Conservation (phyloP, 2,329 filamentous ascomycete species). For the Torrubiella hemipterigena region DNA sequence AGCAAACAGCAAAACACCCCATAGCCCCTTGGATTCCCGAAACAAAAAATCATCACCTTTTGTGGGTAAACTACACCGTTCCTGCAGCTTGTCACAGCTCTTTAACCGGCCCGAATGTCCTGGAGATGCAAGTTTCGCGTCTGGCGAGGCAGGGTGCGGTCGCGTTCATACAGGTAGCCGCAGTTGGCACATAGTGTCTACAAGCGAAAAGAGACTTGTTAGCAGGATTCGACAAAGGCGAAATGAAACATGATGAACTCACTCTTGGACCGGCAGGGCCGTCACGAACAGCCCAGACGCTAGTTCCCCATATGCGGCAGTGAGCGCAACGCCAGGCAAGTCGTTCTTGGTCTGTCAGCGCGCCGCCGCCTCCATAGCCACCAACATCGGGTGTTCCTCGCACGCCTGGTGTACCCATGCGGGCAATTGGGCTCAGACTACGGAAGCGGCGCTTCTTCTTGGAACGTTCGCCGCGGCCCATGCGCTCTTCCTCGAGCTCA, state of each 20-base stretch:
- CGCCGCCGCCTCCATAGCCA: slow-evolving; percentile 57
- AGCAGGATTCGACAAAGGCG: slow-evolving; percentile 10
- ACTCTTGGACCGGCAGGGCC: slow-evolving; percentile 77
- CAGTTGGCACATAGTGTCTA: slow-evolving; percentile 90
- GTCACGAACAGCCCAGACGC: slow-evolving; percentile 91
- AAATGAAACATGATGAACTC: slow-evolving; percentile 24
- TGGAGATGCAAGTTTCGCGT: slow-evolving; percentile 26
- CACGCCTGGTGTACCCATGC: slow-evolving; percentile 49
- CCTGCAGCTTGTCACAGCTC: too few species aligned
- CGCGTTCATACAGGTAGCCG: slow-evolving; percentile 77
- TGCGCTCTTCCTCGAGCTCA: slow-evolving; percentile 60
- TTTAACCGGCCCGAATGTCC: slow-evolving; percentile 19
- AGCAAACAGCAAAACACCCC: too few species aligned
- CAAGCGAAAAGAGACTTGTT: slow-evolving; percentile 9
- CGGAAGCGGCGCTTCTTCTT: slow-evolving; percentile 94
- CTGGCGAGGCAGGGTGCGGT: slow-evolving; percentile 60
- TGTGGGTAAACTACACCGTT: too few species aligned
- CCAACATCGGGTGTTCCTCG: slow-evolving; percentile 73
- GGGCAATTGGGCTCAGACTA: slow-evolving; percentile 70
- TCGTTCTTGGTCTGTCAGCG: slow-evolving; percentile 67
- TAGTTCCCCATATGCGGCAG: slow-evolving; percentile 76
- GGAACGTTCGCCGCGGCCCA: slow-evolving; percentile 82
- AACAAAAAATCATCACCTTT: too few species aligned
- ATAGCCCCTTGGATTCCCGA: too few species aligned
- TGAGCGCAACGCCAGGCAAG: slow-evolving; percentile 78